A percentile compares a stretch with the other conserved stretches of the same genome.
phyloP scores from a whole-genome alignment of 768 basidiomycete genomes.

The Pleurotus salmoneostramineus region DNA sequence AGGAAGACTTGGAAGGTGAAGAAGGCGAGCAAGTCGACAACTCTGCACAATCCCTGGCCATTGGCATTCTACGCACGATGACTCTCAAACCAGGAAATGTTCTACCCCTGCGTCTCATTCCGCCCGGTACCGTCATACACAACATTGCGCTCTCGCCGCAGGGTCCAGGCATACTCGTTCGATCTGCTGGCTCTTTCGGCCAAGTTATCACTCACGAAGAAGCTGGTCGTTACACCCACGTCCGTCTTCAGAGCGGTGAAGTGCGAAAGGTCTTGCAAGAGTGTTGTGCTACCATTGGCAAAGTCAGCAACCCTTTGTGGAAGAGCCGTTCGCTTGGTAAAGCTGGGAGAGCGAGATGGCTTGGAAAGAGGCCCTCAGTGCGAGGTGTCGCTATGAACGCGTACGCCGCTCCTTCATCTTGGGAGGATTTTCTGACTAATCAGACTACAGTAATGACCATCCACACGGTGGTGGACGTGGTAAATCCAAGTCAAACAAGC shows the following conservation, averaged over 20 bases:
- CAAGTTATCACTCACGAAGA: slow-evolving; percentile 79
- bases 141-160: slow-evolving; percentile 72
- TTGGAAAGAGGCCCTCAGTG: slow-evolving; percentile 80
- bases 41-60: slow-evolving; percentile 62
- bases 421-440: background rate
- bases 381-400: slow-evolving; percentile 98
- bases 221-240: slow-evolving; percentile 67
- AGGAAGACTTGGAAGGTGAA: slow-evolving; percentile 10
- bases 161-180: slow-evolving; percentile 79
- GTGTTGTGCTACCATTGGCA: slow-evolving; percentile 87
- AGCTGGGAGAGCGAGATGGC: slow-evolving; percentile 85
- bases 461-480: slow-evolving; percentile 98
- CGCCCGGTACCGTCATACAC: slow-evolving; percentile 89
- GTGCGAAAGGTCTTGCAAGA: slow-evolving; percentile 78
- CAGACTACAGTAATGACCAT: slow-evolving; percentile 66
- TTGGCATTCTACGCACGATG: slow-evolving; percentile 79
- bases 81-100: slow-evolving; percentile 92
- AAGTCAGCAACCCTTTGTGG: slow-evolving; percentile 89
- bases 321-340: slow-evolving; percentile 84
- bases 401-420: slow-evolving; percentile 36
- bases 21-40: slow-evolving; percentile 13
- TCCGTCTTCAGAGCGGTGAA: slow-evolving; percentile 90
- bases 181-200: slow-evolving; percentile 85
- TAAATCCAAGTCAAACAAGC: slow-evolving; percentile 94
- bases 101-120: slow-evolving; percentile 86